Base-by-base conservation (phyloP, 169 alveolate species). In the Eimeria maxima region DNA sequence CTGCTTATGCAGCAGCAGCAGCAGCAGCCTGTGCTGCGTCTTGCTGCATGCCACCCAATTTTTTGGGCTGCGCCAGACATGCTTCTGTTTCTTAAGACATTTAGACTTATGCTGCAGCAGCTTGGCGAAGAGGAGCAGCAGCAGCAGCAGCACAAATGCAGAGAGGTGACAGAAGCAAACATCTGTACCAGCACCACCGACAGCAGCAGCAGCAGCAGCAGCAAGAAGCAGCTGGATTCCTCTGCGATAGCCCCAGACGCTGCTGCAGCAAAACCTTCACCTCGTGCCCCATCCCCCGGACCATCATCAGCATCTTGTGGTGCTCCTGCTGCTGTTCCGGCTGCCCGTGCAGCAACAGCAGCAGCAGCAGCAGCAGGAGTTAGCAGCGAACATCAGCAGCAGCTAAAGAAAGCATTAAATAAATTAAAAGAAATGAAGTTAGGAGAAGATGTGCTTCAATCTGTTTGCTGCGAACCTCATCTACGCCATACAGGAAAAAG, bases 21-120 rank as follows among this genome's bases (percentile, higher is more conserved):
- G 88, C 67, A 78, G 88, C 88, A 78, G 88, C 42, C 57, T 8
- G 88, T 78, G 88, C 65, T 78, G 57, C 88, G 88, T 24, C 63
- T 78, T 7, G 88, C 88, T 44, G 88, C 44, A n/a, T 78, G 88
- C 88, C 88, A 78, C 20, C 88, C 88, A 11, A 8, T 78, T 27
- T 78, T 78, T 18, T 78, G 88, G 88, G 88, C 57, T 6, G 29
- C 88, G 14, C 22, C 88, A 18, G 88, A 78, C 27, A n/a, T 78
- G 88, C 88, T 78, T 60, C 88, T 78, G 53, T 78, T 78, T 45
- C 65, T 78, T 8, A 50, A 57, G 11, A 57, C 88, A n/a, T 78
- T 78, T 45, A 38, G 63, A 16, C 88, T 78, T 38, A 78, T 78
- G 88, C 65, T 78, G 88, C 65, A 44, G 88, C 88, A 78, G 63